These are phyloP conservation scores for Camellia lanceoleosa DNA, from an alignment of 148 eudicot species.

Conservation along the genomic window DNA sequence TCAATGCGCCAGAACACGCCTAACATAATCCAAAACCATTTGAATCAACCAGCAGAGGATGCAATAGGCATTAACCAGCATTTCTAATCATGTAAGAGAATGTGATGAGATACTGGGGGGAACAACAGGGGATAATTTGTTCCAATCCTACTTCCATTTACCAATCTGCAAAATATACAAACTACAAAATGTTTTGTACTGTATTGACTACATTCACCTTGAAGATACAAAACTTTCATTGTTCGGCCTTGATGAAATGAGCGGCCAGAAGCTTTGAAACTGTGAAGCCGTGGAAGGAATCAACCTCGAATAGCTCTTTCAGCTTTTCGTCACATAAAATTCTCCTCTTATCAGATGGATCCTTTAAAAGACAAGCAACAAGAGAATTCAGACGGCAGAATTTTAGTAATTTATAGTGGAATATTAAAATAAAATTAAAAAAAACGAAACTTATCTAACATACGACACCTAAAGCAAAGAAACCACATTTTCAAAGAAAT, in stretches of 20 bases:
- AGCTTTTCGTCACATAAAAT: slow-evolving; percentile 76
- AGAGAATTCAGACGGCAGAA: background rate
- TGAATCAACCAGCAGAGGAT: no score
- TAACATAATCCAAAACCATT: no score
- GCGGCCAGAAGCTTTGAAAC: slow-evolving; percentile 53
- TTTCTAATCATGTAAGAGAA: background rate
- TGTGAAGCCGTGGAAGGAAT: slow-evolving; percentile 52
- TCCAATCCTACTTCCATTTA: background rate
- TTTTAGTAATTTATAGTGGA: background rate
- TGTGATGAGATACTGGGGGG: background rate
- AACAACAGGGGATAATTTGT: background rate
- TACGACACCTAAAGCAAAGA: background rate
- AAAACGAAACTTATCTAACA: no score
- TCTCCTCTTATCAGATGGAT: slow-evolving; percentile 56
- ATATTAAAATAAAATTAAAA: background rate
- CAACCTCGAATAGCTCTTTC: slow-evolving; percentile 69
- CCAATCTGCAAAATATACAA: background rate
- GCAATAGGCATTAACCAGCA: no score
- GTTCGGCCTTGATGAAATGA: slow-evolving; percentile 50
- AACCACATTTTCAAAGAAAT: background rate
- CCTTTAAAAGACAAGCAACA: slow-evolving; percentile 37
- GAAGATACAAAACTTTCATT: slow-evolving; percentile 13
- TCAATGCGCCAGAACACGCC: no score
- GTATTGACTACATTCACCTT: background rate
- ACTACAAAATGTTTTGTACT: background rate